Conservation (phyloP, 2,329 filamentous ascomycete species). For the Colletotrichum tropicale region DNA sequence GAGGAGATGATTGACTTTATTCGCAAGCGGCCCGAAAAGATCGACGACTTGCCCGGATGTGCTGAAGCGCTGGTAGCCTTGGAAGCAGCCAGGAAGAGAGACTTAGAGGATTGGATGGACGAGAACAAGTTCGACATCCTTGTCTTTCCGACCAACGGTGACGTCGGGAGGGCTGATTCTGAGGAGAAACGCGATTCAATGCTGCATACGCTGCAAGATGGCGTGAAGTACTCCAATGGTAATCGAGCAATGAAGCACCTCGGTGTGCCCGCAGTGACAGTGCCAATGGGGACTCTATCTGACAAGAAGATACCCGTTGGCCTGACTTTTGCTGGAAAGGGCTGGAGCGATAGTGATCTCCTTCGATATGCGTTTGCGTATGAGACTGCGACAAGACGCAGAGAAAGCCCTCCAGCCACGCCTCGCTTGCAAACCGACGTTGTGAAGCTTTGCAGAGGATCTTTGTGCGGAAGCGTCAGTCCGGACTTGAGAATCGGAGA, state of each 20-base stretch:
- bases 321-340: constrained; percentile 54
- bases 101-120: constrained; percentile 13
- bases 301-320: constrained; percentile 55
- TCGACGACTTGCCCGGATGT: background rate
- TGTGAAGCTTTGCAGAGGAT: background rate
- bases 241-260: constrained; percentile 58
- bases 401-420: background rate
- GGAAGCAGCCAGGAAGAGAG: background rate
- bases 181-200: background rate
- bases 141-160: constrained; percentile 9
- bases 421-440: background rate
- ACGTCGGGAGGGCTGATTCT: constrained; percentile 1
- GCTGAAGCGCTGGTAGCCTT: constrained; percentile 1
- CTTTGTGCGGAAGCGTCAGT: background rate
- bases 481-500: background rate
- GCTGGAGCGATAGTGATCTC: constrained; percentile 45
- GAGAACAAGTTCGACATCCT: constrained; percentile 2
- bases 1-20: constrained; percentile 7
- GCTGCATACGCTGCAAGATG: constrained; percentile 39
- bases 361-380: constrained; percentile 24
- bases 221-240: constrained; percentile 58
- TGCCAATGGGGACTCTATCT: constrained; percentile 55
- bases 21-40: background rate
- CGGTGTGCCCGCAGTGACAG: constrained; percentile 57
- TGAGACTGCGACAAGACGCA: background rate